These are phyloP conservation scores for Zygotorulaspora danielsina DNA, from an alignment of 805 yeast genomes.

Conservation along the genomic window DNA sequence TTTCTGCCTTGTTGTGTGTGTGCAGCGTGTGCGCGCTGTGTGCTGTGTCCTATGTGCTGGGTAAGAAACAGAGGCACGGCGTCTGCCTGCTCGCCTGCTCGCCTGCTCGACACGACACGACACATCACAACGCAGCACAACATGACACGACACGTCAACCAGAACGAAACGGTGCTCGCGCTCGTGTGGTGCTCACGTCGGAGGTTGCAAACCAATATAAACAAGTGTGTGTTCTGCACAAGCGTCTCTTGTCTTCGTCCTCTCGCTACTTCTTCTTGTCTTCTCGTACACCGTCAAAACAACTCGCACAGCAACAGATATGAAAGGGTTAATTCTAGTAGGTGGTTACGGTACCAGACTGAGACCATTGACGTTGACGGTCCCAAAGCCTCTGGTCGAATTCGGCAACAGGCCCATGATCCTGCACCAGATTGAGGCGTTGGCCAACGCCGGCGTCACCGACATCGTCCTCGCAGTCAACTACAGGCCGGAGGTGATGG, in stretches of 20 bases:
- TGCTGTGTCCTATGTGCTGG: no score
- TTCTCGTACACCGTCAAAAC: not conserved
- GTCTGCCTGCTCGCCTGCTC: no score
- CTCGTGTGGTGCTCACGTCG: not conserved
- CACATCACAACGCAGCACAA: no score
- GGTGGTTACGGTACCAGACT: constrained; percentile 99
- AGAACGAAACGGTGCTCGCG: no score
- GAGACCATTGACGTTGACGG: constrained; percentile 94
- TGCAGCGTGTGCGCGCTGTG: no score
- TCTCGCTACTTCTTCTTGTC: not conserved
- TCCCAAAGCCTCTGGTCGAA: constrained; percentile 96
- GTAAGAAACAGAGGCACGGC: no score
- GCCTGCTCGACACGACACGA: no score
- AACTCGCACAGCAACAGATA: no score
- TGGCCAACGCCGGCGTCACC: constrained; percentile 97
- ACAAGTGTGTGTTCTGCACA: not conserved
- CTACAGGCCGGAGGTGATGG: constrained; percentile 99
- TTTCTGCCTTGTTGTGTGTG: no score
- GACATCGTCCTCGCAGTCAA: constrained; percentile 98
- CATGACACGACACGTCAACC: constrained; percentile 2
- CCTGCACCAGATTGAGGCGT: constrained; percentile 95
- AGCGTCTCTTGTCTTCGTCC: not conserved
- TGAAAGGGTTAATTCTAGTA: constrained; percentile 97
- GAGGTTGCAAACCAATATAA: constrained; percentile 1
- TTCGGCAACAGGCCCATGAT: constrained; percentile 99